Percentiles rank a stretch among this genome's conserved stretches.
These are phyloP conservation scores for Sporothrix brunneoviolacea DNA, from an alignment of 2,329 filamentous ascomycete genomes.

Conservation along the genomic window DNA sequence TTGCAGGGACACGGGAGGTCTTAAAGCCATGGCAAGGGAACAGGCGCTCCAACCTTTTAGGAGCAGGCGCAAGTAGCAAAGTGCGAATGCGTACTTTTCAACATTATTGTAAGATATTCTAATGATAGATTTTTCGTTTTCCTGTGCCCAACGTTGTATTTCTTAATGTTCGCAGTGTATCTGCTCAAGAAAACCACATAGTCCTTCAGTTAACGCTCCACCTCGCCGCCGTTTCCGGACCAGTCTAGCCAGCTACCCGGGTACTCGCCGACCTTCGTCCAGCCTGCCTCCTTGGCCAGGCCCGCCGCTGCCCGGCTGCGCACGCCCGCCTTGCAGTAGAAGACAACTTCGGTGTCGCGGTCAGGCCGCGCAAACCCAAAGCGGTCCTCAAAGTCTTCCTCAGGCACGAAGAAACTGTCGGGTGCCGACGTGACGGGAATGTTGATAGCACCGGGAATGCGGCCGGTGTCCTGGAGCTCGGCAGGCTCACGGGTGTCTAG, in stretches of 20 bases:
- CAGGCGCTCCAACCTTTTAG: too few relatives aligned
- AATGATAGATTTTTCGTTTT: neutral
- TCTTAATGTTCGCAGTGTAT: too few relatives aligned
- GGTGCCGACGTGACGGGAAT: constrained; percentile 71
- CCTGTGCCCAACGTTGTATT: neutral
- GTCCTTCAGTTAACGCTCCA: constrained; percentile 30
- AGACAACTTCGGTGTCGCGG: constrained; percentile 57
- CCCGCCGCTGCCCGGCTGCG: constrained; percentile 70
- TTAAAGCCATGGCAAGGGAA: too few relatives aligned
- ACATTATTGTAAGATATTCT: neutral
- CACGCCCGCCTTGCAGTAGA: constrained; percentile 92
- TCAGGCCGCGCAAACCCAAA: constrained; percentile 69
- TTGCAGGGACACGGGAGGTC: too few relatives aligned
- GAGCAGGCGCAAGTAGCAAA: too few relatives aligned
- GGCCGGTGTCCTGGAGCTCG: constrained; percentile 58
- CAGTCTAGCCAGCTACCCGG: constrained; percentile 77
- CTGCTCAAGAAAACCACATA: too few relatives aligned
- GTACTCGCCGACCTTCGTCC: constrained; percentile 64
- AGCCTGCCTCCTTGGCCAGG: constrained; percentile 72
- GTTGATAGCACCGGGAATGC: constrained; percentile 75
- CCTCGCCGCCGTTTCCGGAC: constrained; percentile 62
- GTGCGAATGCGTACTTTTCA: too few relatives aligned
- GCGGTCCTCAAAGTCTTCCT: constrained; percentile 74
- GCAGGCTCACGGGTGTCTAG: constrained; percentile 65
- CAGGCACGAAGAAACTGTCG: constrained; percentile 69